Evolutionary conservation across 1,284 basidiomycete genomes (phyloP), one percentile per base, ranked within the genome.

Genomic region (Pseudozyma thailandica): DNA sequence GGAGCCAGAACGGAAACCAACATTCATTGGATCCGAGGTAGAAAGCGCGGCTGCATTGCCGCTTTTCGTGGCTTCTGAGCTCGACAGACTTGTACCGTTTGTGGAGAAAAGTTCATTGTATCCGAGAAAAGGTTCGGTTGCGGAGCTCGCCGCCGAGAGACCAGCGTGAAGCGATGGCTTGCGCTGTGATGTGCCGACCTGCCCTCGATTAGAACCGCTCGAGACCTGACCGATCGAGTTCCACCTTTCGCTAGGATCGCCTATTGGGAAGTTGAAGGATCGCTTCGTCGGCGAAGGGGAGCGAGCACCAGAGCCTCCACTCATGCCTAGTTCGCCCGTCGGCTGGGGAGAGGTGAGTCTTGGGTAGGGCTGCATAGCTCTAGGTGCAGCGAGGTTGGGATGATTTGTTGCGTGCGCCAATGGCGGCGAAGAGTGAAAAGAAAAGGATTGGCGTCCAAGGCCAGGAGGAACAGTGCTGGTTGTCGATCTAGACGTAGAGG

Each of bases 271-370:
- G 44, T 62, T 70, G 71, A 71, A 73, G 28, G 60, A 56, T 6
- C 72, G 56, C 50, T 74, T 77, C 8, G 74, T 52, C 1, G 77
- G 77, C 9, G 77, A 79, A 6, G 75, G 73, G 13, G 77, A 73
- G n/a, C 75, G 57, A 15, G 59, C 75, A 27, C 49, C 49, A 13
- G 60, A 50, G 23, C 39, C 25, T 33, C 42, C 39, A 8, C 26
- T 47, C 20, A 44, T 25, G 15, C 37, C 44, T 9, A 35, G 25
- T 31, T 60, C 57, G 15, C 62, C 70, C 9, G 37, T 16, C 13
- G 75, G 71, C 44, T 71, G 68, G 7, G 77, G 71, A 20, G 77
- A 79, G 27, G 65, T 75, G 20, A 74, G 61, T 20, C 73, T 53
- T 15, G 75, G 52, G 31, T 68, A 77, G 7, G 76, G 72, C 45